phyloP scores from a whole-genome alignment of 2,329 filamentous ascomycete genomes.

The Trichoderma sp. region DNA sequence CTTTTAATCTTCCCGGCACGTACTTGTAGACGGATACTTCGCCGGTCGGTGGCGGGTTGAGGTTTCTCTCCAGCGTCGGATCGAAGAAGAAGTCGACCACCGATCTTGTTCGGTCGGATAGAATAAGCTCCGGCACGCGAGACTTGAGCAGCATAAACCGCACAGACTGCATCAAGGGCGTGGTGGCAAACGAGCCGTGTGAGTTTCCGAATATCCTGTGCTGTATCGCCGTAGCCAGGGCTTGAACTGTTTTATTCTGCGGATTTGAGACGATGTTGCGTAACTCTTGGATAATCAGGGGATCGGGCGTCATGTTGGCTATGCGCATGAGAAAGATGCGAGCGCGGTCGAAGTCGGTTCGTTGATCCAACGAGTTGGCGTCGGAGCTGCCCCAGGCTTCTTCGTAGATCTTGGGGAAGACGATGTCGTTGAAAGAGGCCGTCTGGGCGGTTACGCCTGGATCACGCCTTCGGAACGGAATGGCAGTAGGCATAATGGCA shows the following conservation, averaged over 20 bases:
- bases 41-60: slow-evolving; percentile 28
- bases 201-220: slow-evolving; percentile 33
- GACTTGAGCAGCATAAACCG: slow-evolving; percentile 41
- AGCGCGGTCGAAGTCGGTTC: slow-evolving; percentile 36
- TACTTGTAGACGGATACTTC: slow-evolving; percentile 35
- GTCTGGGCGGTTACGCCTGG: slow-evolving; percentile 2
- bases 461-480: slow-evolving; percentile 25
- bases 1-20: slow-evolving; percentile 33
- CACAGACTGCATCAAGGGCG: slow-evolving; percentile 38
- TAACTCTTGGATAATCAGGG: slow-evolving; percentile 30
- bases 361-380: slow-evolving; percentile 28
- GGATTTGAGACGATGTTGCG: slow-evolving; percentile 36
- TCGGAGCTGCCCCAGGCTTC: slow-evolving; percentile 35
- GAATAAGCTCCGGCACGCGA: slow-evolving; percentile 30
- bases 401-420: slow-evolving; percentile 38
- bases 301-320: slow-evolving; percentile 34
- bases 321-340: slow-evolving; percentile 38
- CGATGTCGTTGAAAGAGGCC: slow-evolving; percentile 33
- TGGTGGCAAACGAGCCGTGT: slow-evolving; percentile 36
- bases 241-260: slow-evolving; percentile 31
- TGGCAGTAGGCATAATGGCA: slow-evolving; percentile 11
- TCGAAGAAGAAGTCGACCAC: slow-evolving; percentile 43
- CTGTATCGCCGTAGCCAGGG: slow-evolving; percentile 36
- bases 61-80: slow-evolving; percentile 36
- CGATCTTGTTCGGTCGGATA: slow-evolving; percentile 31